Percentiles rank a stretch among this genome's conserved stretches.
These are phyloP conservation scores for Kwoniella sp. DNA, from an alignment of 768 basidiomycete genomes.

Conservation along the genomic window DNA sequence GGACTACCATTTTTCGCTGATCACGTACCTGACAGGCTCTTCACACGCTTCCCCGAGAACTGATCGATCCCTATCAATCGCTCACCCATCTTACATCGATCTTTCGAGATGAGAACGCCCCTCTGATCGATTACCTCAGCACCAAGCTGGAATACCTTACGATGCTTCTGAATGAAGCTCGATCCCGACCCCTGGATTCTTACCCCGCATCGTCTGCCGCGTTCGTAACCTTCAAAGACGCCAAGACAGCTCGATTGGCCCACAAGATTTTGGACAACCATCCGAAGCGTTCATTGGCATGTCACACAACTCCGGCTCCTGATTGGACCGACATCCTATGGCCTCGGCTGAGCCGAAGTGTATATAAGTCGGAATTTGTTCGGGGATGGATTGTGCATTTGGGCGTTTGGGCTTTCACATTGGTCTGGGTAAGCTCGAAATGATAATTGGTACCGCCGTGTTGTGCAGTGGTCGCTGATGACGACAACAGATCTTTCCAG, in stretches of 20 bases:
- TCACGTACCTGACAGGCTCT: slow-evolving; percentile 32
- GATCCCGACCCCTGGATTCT: slow-evolving; percentile 37
- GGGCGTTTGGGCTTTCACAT: slow-evolving; percentile 54
- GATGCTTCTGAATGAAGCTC: slow-evolving; percentile 49
- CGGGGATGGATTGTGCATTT: slow-evolving; percentile 52
- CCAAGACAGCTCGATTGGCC: slow-evolving; percentile 48
- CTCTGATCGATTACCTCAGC: slow-evolving; percentile 55
- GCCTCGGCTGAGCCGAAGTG: slow-evolving; percentile 49
- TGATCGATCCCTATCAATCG: slow-evolving; percentile 53
- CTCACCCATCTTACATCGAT: slow-evolving; percentile 47
- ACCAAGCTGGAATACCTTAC: slow-evolving; percentile 55
- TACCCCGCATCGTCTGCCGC: slow-evolving; percentile 52
- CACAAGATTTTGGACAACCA: slow-evolving; percentile 52
- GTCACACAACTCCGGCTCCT: slow-evolving; percentile 51
- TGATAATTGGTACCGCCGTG: background rate
- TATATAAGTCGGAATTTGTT: slow-evolving; percentile 52
- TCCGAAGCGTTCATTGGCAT: slow-evolving; percentile 51
- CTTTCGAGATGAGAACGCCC: slow-evolving; percentile 51
- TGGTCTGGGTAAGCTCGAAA: slow-evolving; percentile 50
- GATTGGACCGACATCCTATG: slow-evolving; percentile 56
- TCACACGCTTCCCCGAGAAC: slow-evolving; percentile 47
- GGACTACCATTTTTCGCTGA: too few species aligned
- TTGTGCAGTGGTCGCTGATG: background rate
- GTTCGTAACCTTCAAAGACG: slow-evolving; percentile 56
- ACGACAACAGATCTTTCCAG: slow-evolving; percentile 48